Evolutionary conservation across 441 rosid species (phyloP), one percentile per base, ranked within the genome.

Genomic region (Pelargonium myrrhifolium): DNA sequence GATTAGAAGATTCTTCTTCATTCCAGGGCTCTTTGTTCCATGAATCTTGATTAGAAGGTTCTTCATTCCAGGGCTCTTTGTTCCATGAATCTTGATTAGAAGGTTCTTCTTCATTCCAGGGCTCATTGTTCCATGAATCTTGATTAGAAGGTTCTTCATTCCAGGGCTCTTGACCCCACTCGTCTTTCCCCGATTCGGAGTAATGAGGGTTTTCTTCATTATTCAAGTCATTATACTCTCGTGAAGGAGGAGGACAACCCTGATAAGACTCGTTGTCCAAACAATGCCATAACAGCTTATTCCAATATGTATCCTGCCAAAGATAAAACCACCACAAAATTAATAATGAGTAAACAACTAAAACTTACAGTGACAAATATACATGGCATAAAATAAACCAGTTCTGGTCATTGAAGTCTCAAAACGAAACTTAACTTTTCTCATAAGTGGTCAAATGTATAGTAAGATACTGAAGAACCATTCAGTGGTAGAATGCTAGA

Each of bases 231-330:
- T n/a, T 14, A 6, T 15, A 6, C 8, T 14, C 56, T 49, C 56
- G 56, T 49, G 17, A 6, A 0, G 82, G 86, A 14, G 70, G 76
- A 24, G 77, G 65, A 56, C 82, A 79, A 75, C 82, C 83, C 61
- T 67, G 77, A 66, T 77, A 79, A 6, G 83, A 82, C 59, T 62
- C 64, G 21, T 79, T 77, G 51, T 77, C 80, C 1, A 64, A 47
- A 61, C 86, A 79, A 76, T 72, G 62, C 81, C 77, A 45, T 47
- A 79, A 43, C 14, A 82, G 86, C 71, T 77, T 79, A 40, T 79
- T 75, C 86, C 83, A 82, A 20, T 71, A 65, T 51, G 68, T 70
- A 22, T 82, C 85, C 85, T 79, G 79, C 71, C 10, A 10, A 39
- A 58, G 14, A 24, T 15, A 56, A 20, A n/a, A 35, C 17, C 53